These are phyloP conservation scores for Raffaelea ambrosiae DNA, from an alignment of 2,329 filamentous ascomycete genomes.

Conservation along the genomic window DNA sequence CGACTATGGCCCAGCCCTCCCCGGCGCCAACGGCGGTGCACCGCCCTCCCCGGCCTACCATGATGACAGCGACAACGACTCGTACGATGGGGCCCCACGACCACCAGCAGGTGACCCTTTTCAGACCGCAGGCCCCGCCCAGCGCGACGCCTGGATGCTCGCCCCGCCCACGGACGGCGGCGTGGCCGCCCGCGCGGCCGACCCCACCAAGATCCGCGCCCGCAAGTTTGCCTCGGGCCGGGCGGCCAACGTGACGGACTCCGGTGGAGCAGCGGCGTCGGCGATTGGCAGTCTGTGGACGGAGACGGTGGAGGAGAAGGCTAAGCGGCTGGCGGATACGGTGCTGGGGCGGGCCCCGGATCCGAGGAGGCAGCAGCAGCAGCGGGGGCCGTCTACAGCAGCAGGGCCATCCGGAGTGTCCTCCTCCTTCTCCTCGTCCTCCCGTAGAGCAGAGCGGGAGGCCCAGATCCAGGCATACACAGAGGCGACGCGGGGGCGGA, in stretches of 20 bases:
- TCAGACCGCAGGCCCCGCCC: constrained; percentile 33
- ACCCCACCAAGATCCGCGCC: constrained; percentile 75
- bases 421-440: constrained; percentile 19
- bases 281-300: constrained; percentile 70
- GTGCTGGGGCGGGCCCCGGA: constrained; percentile 62
- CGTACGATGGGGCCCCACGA: constrained; percentile 32
- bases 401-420: constrained; percentile 8
- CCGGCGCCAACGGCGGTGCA: constrained; percentile 28
- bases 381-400: constrained; percentile 26
- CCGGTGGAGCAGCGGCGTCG: constrained; percentile 14
- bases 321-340: constrained; percentile 69
- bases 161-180: constrained; percentile 51
- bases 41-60: constrained; percentile 30
- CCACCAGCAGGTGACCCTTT: constrained; percentile 20
- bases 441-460: constrained; percentile 40
- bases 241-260: constrained; percentile 22
- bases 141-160: constrained; percentile 82
- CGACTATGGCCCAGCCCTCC: constrained; percentile 53
- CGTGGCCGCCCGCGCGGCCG: constrained; percentile 51
- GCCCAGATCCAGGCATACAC: constrained; percentile 39
- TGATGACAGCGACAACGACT: constrained; percentile 8
- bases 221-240: constrained; percentile 71
- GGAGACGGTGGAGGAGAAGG: constrained; percentile 83
- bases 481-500: constrained; percentile 46
- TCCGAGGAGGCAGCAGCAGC: constrained; percentile 36